Evolutionary conservation across 169 alveolate genomes (phyloP), one percentile per base, ranked within the genome.

Genomic region (Besnoitia besnoiti): DNA sequence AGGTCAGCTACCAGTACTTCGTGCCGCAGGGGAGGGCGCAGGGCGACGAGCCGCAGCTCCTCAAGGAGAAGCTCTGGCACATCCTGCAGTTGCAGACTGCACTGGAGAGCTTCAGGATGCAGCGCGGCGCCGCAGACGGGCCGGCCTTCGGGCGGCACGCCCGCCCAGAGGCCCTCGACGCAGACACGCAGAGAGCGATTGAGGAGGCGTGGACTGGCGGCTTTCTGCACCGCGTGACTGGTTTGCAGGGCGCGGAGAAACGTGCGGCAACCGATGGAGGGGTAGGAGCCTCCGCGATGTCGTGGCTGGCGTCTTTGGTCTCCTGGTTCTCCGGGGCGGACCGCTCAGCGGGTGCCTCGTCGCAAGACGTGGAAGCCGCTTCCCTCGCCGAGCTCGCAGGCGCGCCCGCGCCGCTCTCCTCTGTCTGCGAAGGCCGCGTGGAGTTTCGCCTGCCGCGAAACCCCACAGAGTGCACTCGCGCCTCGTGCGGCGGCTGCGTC

Each of bases 1-100:
- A 35, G 4, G 55, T 77, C 59, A 40, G 5, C 21, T 77, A 77
- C 59, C 87, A 77, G 87, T 77, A 40, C 55, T 77, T 77, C 30
- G 87, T 77, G 3, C 82, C 82, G 44, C n/a, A 1, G 16, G 24
- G n/a, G 46, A 37, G 46, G 47, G 82, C 67, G 67, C n/a, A n/a
- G n/a, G n/a, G n/a, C n/a, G 67, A 16, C 67, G 3, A 55, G 67
- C 67, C n/a, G n/a, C n/a, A n/a, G n/a, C n/a, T n/a, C n/a, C 5
- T 55, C 67, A 5, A 55, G 67, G 67, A 3, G 30, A 55, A 55
- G 27, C 30, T 55, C 33, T 0, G 30, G 30, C 67, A 55, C 33
- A n/a, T 55, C 3, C 67, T 55, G 33, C 33, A 55, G 67, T n/a
- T 55, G 67, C n/a, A 55, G 67, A 16, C 12, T 19, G 67, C 67